These are phyloP conservation scores for Ballota nigra DNA, from an alignment of 257 asterid genomes.

Conservation along the genomic window DNA sequence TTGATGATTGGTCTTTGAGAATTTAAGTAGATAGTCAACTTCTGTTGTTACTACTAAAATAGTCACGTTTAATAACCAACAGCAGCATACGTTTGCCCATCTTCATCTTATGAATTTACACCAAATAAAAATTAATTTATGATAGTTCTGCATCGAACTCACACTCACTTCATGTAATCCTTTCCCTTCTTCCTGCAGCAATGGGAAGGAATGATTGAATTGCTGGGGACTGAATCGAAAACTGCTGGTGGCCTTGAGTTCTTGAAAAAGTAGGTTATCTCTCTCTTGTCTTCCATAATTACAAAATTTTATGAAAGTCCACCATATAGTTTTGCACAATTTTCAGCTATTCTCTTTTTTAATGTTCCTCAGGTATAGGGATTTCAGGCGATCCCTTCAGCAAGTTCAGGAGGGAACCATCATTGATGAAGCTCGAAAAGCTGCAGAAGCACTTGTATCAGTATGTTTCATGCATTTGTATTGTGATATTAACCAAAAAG, in stretches of 20 bases:
- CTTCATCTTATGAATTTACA: neutral
- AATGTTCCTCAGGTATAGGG: slow-evolving; percentile 68
- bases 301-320: neutral
- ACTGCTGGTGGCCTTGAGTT: slow-evolving; percentile 90
- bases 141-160: slow-evolving; percentile 1
- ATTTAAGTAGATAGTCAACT: neutral
- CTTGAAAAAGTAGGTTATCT: slow-evolving; percentile 60
- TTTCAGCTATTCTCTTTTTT: neutral
- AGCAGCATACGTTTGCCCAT: neutral
- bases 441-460: slow-evolving; percentile 76
- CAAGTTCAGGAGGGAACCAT: slow-evolving; percentile 59
- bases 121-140: slow-evolving; percentile 3
- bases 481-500: slow-evolving; percentile 15
- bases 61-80: neutral
- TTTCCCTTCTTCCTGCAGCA: slow-evolving; percentile 46
- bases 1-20: neutral
- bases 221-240: slow-evolving; percentile 73
- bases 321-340: neutral
- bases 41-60: neutral
- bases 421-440: slow-evolving; percentile 60
- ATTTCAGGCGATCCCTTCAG: slow-evolving; percentile 79
- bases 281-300: neutral
- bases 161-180: neutral
- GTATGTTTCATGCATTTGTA: slow-evolving; percentile 43
- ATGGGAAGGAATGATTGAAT: slow-evolving; percentile 97